Evolutionary conservation across 2,329 filamentous ascomycete genomes (phyloP).

Genomic region (Fusarium tanahbumbuense): DNA sequence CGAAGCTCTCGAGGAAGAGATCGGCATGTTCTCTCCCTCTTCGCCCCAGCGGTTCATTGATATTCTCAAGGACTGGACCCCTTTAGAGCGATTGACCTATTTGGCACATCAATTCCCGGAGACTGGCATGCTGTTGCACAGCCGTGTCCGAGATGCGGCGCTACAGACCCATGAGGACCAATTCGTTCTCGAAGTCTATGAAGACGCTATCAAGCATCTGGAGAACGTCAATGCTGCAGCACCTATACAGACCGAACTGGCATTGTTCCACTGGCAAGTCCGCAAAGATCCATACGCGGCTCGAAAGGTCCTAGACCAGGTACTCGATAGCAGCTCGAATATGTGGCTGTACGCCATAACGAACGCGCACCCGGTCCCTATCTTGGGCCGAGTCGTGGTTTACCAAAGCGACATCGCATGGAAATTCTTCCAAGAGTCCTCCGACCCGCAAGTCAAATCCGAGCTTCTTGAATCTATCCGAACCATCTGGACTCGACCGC

Average conservation of each 20-base stretch:
- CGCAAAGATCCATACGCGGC: conserved; percentile 28
- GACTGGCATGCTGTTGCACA: background rate
- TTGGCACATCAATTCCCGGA: conserved; percentile 40
- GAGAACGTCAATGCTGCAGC: conserved; percentile 45
- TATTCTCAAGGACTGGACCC: conserved; percentile 41
- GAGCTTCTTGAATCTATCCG: background rate
- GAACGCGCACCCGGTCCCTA: fast-evolving
- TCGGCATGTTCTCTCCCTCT: background rate
- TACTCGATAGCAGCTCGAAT: conserved; percentile 27
- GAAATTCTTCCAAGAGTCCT: conserved; percentile 11
- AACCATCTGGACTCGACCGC: background rate
- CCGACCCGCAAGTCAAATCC: background rate
- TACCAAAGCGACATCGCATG: conserved; percentile 3
- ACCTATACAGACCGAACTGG: conserved; percentile 40
- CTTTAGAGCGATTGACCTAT: conserved; percentile 46
- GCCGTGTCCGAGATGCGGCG: conserved; percentile 30
- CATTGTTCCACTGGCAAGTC: conserved; percentile 30
- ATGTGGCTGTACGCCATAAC: fast-evolving
- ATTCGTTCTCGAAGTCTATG: conserved; percentile 41
- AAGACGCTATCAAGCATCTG: conserved; percentile 40
- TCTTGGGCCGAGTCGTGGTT: background rate
- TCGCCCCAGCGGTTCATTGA: conserved; percentile 1
- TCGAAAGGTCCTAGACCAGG: conserved; percentile 32
- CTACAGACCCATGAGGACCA: conserved; percentile 29
- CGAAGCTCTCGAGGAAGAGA: background rate